Evolutionary conservation across 2,329 filamentous ascomycete species (phyloP), one percentile per base, ranked within the genome.

Genomic region (Neonectria ditissima): DNA sequence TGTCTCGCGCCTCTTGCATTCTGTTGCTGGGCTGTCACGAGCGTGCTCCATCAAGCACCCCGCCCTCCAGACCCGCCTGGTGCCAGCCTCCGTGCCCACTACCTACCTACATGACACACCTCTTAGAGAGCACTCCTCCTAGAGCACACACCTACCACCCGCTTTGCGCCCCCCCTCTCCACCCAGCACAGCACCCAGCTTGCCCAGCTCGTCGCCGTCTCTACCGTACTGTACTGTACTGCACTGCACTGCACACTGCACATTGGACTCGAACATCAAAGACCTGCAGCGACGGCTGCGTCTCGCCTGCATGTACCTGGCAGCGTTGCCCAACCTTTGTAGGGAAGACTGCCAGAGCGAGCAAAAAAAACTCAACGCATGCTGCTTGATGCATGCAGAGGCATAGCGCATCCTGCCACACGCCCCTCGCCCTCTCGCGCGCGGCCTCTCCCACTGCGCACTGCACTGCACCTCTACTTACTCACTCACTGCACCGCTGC

Each of bases 21-120:
- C 65, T 66, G 62, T 72, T 59, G 60, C 67, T 68, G 66, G 70
- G 70, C 69, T 73, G 73, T 75, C 73, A 75, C 73, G 73, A 75
- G 73, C 64, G 68, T 75, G 69, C 72, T 73, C 73, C 73, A 73
- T 74, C 59, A 68, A 74, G 62, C 70, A 75, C 73, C 73, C 73
- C 73, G 73, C 73, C 71, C 69, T 69, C 62, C 48, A 71, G 73
- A 75, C 73, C 73, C 73, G 73, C 73, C 71, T 64, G 63, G 65
- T 69, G 65, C 72, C 70, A 74, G 72, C 72, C 69, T 73, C 65
- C 62, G 61, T 69, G 70, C 60, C 68, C 63, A 65, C 34, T 37
- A n/a, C 14, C 34, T 41, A 20, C 37, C 62, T 69, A 64, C 61
- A 66, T 55, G 60, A 65, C 65, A 61, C 70, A 73, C 69, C 69